Conservation (phyloP, 805 yeast species). For the Myxozyma neglecta region DNA sequence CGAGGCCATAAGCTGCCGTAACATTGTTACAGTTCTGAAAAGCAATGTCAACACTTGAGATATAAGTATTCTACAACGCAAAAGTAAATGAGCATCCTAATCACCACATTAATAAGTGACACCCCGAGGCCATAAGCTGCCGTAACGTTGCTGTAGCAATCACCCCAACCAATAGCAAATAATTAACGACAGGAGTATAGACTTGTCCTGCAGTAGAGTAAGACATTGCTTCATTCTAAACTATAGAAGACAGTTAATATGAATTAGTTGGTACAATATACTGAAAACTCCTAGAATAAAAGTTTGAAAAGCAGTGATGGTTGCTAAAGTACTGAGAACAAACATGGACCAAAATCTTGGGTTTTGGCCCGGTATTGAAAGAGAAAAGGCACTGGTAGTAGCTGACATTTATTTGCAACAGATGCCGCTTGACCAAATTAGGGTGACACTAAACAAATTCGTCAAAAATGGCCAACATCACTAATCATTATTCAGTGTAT, state of each 20-base stretch:
- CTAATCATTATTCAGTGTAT: conserved; percentile 4
- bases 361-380: conserved; percentile 53
- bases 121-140: conserved; percentile 64
- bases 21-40: conserved; percentile 50
- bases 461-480: conserved; percentile 59
- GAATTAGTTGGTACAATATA: conserved; percentile 54
- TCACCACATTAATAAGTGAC: conserved; percentile 54
- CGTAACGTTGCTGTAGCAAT: conserved; percentile 55
- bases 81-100: conserved; percentile 49
- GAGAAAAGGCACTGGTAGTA: conserved; percentile 48
- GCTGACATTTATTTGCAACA: conserved; percentile 44
- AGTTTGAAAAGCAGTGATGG: conserved; percentile 63
- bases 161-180: conserved; percentile 53
- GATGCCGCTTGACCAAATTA: conserved; percentile 63
- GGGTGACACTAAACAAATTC: conserved; percentile 48
- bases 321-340: conserved; percentile 54
- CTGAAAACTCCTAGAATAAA: conserved; percentile 57
- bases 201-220: conserved; percentile 50
- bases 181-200: conserved; percentile 54
- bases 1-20: conserved; percentile 62
- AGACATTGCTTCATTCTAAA: conserved; percentile 50
- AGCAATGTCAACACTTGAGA: conserved; percentile 37
- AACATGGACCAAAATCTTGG: conserved; percentile 51
- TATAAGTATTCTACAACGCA: conserved; percentile 52
- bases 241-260: conserved; percentile 56